These are phyloP conservation scores for Fusarium temperatum DNA, from an alignment of 2,329 filamentous ascomycete species.

Conservation along the genomic window DNA sequence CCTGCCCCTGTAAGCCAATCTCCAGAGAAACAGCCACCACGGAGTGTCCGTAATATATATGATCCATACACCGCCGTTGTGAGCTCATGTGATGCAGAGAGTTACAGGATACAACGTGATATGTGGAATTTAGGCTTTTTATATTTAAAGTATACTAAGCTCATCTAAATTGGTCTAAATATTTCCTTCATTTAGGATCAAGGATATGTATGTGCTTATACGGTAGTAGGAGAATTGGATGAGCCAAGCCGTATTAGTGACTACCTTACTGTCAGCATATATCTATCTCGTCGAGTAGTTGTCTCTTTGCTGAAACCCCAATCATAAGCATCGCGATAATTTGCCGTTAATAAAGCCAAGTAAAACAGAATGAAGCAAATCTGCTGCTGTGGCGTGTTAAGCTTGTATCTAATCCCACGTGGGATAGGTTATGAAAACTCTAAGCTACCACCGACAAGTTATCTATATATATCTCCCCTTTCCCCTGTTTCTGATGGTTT, in stretches of 20 bases:
- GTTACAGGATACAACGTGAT: not conserved
- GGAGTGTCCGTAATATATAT: not conserved
- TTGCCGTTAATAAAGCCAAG: not conserved
- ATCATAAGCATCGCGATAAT: not conserved
- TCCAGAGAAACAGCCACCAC: constrained; percentile 12
- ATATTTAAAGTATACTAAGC: too few relatives aligned
- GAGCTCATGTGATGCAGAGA: constrained; percentile 11
- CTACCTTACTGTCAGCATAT: not conserved
- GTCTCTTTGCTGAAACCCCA: not conserved
- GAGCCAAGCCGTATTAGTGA: not conserved
- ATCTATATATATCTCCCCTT: too few relatives aligned
- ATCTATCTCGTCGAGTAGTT: not conserved
- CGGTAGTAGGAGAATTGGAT: fast-evolving
- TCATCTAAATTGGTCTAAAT: not conserved
- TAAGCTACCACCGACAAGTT: not conserved
- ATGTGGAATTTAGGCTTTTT: not conserved
- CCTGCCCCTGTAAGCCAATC: not conserved
- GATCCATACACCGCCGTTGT: not conserved
- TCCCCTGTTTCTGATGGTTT: not conserved
- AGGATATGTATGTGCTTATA: not conserved
- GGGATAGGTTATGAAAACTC: not conserved
- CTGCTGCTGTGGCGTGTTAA: not conserved
- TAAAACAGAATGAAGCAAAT: not conserved
- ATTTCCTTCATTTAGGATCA: not conserved
- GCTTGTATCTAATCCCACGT: not conserved